A percentile compares a stretch with the other conserved stretches of the same genome.
Evolutionary conservation across 371 early-diverging fungal species (phyloP).

Genomic region (Parasitella parasitica): DNA sequence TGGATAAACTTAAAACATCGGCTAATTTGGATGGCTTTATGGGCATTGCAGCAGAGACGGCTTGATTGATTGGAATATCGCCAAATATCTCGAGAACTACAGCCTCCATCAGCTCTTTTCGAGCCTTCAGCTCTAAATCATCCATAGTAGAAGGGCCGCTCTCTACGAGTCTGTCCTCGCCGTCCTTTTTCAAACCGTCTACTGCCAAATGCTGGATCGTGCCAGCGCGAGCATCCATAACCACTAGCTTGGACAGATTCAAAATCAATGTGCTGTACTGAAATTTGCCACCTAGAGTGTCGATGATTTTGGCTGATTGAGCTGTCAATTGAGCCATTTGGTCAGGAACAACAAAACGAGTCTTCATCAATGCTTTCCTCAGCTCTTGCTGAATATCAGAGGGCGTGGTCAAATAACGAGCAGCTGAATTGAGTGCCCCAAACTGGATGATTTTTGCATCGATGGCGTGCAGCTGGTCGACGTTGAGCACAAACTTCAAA

Average conservation of each 20-base stretch:
- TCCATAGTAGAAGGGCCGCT: slow-evolving; percentile 12
- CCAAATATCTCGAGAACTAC: slow-evolving; percentile 43
- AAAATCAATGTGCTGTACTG: slow-evolving; percentile 37
- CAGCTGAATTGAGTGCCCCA: slow-evolving; percentile 44
- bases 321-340: slow-evolving; percentile 19
- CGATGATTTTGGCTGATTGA: slow-evolving; percentile 23
- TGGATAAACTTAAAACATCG: slow-evolving; percentile 5
- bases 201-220: slow-evolving; percentile 15
- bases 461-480: slow-evolving; percentile 16
- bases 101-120: slow-evolving; percentile 36
- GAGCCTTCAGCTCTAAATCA: slow-evolving; percentile 10
- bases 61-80: slow-evolving; percentile 50
- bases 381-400: slow-evolving; percentile 25
- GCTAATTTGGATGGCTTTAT: slow-evolving; percentile 25
- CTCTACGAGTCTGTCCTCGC: not conserved
- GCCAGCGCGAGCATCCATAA: slow-evolving; percentile 29
- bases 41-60: slow-evolving; percentile 44
- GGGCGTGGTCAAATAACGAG: slow-evolving; percentile 27
- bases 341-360: slow-evolving; percentile 36
- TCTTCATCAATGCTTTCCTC: slow-evolving; percentile 31
- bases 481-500: slow-evolving; percentile 25
- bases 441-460: slow-evolving; percentile 35
- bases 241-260: slow-evolving; percentile 31
- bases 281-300: slow-evolving; percentile 33
- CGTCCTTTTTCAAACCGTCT: slow-evolving; percentile 7